phyloP scores from a whole-genome alignment of 441 rosid species.

The Eutrema salsugineum region DNA sequence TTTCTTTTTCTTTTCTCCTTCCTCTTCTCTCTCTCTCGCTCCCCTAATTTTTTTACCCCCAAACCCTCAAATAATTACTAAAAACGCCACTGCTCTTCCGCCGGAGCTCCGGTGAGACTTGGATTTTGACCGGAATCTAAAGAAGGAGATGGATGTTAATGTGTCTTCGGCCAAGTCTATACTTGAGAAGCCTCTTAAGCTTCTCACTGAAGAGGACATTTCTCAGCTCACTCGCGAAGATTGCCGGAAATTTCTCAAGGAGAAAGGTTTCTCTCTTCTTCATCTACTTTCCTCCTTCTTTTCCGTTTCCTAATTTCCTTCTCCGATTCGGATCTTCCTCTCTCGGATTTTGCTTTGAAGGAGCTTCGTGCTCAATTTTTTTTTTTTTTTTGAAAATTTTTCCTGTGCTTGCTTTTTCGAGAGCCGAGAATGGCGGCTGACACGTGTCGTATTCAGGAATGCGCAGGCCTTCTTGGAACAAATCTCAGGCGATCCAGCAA shows the following conservation, averaged over 20 bases:
- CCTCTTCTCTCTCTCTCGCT: conserved; percentile 1
- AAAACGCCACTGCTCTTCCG: conserved; percentile 31
- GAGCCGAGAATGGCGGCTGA: conserved; percentile 37
- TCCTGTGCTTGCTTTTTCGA: neutral
- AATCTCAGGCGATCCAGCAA: conserved; percentile 99
- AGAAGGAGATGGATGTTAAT: conserved; percentile 45
- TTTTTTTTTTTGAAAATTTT: neutral
- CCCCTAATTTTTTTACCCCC: conserved; percentile 20
- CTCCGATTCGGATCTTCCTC: conserved; percentile 17
- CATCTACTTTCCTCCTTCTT: neutral
- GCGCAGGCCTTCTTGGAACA: conserved; percentile 99
- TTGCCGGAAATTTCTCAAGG: conserved; percentile 95
- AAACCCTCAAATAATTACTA: conserved; percentile 26
- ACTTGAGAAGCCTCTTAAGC: conserved; percentile 80
- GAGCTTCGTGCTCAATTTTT: neutral
- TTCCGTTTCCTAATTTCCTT: conserved; percentile 7
- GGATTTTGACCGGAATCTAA: conserved; percentile 34
- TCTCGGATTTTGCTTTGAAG: conserved; percentile 26
- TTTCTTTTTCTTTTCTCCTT: neutral
- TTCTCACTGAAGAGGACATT: conserved; percentile 96
- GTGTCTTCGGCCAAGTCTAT: conserved; percentile 57
- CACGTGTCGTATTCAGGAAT: conserved; percentile 84
- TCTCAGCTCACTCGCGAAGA: conserved; percentile 98
- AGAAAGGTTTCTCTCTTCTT: conserved; percentile 61
- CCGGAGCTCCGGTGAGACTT: conserved; percentile 17